Base-by-base conservation (phyloP, 768 basidiomycete genomes). In the Cystoderma amianthinum region DNA sequence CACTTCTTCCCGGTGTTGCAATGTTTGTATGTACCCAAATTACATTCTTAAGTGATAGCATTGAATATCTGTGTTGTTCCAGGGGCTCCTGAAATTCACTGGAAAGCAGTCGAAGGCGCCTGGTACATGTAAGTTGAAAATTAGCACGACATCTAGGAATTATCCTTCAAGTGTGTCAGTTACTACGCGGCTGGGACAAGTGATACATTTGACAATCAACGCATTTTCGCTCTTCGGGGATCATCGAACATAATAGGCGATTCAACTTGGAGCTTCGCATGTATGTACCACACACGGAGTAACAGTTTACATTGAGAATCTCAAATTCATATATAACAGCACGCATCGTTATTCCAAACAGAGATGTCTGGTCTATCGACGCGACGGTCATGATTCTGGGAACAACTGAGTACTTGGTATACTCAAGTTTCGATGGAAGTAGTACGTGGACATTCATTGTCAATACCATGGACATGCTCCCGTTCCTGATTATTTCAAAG, bases 341-440 rank as follows among this genome's bases (percentile, higher is more conserved):
- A 2, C 59, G 61, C 17, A 57, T 63, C 22, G 48, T 38, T 4
- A 59, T 61, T 15, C 61, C 60, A 3, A 57, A 57, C 38, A 48
- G 61, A 7, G 62, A 65, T 40, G 61, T 61, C 4, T 61, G 60
- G 63, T 53, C 57, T 11, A 63, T 65, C 34, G 62, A 65, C 38
- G 56, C 53, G 5, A 64, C 59, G 5, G 48, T 63, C 1, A 44
- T 62, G 13, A 42, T 60, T 13, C 15, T 54, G 12, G 51, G 52
- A 9, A 25, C 48, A 1, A 53, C 45, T 7, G 42, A 46, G 4
- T 65, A 65, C 32, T 44, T 63, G 7, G 59, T 64, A 1, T 62
- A 61, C 38, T 62, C 60, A 3, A 56, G 54, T 30, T 63, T 55
- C 55, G 60, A 63, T 42, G 60, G 61, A 6, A 46, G 44, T 20